Evolutionary conservation across 306 rosid species (phyloP), one percentile per base, ranked within the genome.

Genomic region (Rosa multiflora): DNA sequence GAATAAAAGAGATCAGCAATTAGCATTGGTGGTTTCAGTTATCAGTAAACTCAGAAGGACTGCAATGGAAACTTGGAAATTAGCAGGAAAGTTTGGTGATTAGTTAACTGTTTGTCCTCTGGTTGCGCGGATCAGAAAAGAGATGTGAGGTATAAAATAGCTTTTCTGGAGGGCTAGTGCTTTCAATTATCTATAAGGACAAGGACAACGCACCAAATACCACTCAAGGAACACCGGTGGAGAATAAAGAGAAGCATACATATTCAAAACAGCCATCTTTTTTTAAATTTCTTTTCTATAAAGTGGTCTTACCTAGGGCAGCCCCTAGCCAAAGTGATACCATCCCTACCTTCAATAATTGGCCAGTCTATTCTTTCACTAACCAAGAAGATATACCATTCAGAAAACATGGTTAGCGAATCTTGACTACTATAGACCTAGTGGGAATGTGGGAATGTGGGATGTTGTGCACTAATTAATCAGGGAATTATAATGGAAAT

Each of bases 181-280:
- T 70, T 69, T 79, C 91, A 86, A 89, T 89, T 78, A 89, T 87
- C 90, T 90, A 70, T 66, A 89, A 87, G 75, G 97, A 94, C 93
- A 94, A 86, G 17, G 80, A 79, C 85, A 86, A 85, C 76, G 53
- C 74, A 89, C 92, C 90, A 89, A 85, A 88, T 79, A 79, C 89
- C 88, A 81, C 91, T 74, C 67, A 79, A 74, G 79, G 71, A 87
- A 82, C 90, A 80, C 44, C 84, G 87, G 91, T 91, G 97, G 97
- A 87, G 87, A 83, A 94, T 88, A 91, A 94, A 94, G 93, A 86
- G 85, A 53, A 82, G 73, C 81, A 79, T 35, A 51, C 66, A 55
- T 32, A 73, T 58, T 70, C 86, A 63, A 74, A 83, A 79, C 46
- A 81, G 23, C 23, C 83, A 76, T 79, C 78, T 80, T 82, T 83